phyloP scores from a whole-genome alignment of 768 basidiomycete species.

The Podaxis carcinomalis region DNA sequence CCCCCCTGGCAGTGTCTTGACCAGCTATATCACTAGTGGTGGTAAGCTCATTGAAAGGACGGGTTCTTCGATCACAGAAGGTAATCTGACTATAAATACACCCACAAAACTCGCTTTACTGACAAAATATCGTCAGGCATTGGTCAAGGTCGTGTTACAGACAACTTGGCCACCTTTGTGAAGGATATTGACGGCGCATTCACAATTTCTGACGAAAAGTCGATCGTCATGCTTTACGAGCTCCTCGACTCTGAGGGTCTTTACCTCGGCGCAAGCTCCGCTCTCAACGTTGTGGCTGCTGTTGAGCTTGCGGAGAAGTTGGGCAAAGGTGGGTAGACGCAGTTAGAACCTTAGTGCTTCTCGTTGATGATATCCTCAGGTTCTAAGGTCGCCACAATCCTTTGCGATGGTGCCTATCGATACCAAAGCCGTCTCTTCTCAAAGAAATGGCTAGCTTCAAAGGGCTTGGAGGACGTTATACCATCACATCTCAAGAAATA shows the following conservation, averaged over 20 bases:
- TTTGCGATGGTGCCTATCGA: slow-evolving; percentile 95
- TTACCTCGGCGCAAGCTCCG: slow-evolving; percentile 92
- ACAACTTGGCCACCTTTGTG: slow-evolving; percentile 84
- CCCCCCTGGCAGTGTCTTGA: slow-evolving; percentile 91
- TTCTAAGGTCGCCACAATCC: slow-evolving; percentile 79
- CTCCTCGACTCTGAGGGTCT: slow-evolving; percentile 89
- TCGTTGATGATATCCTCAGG: slow-evolving; percentile 36
- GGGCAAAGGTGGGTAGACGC: slow-evolving; percentile 58
- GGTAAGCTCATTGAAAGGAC: slow-evolving; percentile 70
- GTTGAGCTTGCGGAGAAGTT: slow-evolving; percentile 81
- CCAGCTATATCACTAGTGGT: slow-evolving; percentile 77
- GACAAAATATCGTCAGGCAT: slow-evolving; percentile 55
- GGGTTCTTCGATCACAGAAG: slow-evolving; percentile 93
- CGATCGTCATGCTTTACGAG: slow-evolving; percentile 91
- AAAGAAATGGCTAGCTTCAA: slow-evolving; percentile 82
- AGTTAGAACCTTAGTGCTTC: background rate
- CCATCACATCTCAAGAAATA: slow-evolving; percentile 87
- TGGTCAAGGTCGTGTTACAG: slow-evolving; percentile 93
- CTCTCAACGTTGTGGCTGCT: slow-evolving; percentile 93
- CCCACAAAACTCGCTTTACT: background rate
- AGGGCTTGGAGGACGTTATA: slow-evolving; percentile 73
- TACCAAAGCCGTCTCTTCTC: slow-evolving; percentile 97
- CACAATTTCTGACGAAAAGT: slow-evolving; percentile 82
- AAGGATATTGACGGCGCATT: slow-evolving; percentile 77
- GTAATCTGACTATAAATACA: slow-evolving; percentile 31